phyloP scores from a whole-genome alignment of 2,329 filamentous ascomycete species.

The Pestalotiopsis sp. region DNA sequence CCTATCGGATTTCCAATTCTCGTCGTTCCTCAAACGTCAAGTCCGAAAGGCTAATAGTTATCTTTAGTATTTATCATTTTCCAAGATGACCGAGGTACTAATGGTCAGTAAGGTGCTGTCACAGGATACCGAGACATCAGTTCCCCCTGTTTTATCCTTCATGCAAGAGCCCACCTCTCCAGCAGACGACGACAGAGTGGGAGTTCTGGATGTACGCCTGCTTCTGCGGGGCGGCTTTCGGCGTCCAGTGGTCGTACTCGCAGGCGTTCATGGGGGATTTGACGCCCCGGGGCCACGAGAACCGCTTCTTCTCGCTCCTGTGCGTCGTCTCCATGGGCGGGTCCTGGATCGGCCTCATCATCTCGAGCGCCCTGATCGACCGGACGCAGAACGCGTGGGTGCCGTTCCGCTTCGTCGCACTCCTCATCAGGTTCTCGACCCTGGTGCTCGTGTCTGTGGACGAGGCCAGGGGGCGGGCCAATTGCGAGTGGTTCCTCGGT shows the following conservation, averaged over 20 bases:
- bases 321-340: slow-evolving; percentile 8
- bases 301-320: slow-evolving; percentile 8
- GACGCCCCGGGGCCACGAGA: slow-evolving; percentile 8
- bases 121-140: not conserved
- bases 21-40: not conserved
- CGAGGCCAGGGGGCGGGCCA: not conserved
- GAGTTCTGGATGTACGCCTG: slow-evolving; percentile 4
- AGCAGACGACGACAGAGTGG: not conserved
- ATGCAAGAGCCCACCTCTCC: not conserved
- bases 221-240: not conserved
- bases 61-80: not conserved
- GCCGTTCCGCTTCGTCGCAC: not conserved
- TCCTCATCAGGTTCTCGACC: not conserved
- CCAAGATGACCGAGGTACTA: not conserved
- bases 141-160: too few relatives aligned
- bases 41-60: too few relatives aligned
- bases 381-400: slow-evolving; percentile 4
- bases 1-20: not conserved
- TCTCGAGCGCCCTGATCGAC: slow-evolving; percentile 11
- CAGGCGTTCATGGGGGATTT: slow-evolving; percentile 8
- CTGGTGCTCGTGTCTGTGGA: not conserved
- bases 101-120: not conserved
- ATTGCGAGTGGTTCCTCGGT: not conserved
- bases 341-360: slow-evolving; percentile 12
- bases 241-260: not conserved